phyloP scores from a whole-genome alignment of 2,329 filamentous ascomycete species.

The Diaporthe sp. region DNA sequence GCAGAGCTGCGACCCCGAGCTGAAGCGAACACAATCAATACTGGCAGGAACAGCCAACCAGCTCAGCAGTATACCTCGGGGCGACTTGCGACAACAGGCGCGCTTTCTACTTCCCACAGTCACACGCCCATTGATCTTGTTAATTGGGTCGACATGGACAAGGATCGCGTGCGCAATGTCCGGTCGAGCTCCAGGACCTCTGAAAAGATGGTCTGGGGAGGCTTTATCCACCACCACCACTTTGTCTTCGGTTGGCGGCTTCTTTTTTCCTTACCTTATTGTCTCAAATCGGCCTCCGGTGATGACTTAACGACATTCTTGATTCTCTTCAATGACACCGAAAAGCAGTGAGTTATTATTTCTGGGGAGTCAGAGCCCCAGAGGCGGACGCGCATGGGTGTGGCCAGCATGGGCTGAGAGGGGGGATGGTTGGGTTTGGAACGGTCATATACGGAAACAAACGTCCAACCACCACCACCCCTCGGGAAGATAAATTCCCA shows the following conservation, averaged over 20 bases:
- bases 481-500: not conserved
- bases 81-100: not conserved
- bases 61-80: not conserved
- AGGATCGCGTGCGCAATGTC: not conserved
- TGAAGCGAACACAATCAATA: not conserved
- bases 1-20: not conserved
- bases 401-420: not conserved
- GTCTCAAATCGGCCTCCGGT: slow-evolving; percentile 40
- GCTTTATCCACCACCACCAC: slow-evolving; percentile 34
- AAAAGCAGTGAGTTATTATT: slow-evolving; percentile 29
- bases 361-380: not conserved
- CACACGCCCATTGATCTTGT: not conserved
- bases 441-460: too few species aligned
- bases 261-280: slow-evolving; percentile 40
- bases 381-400: not conserved
- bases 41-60: not conserved
- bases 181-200: not conserved
- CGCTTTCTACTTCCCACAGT: not conserved
- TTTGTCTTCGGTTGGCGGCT: slow-evolving; percentile 36
- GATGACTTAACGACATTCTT: slow-evolving; percentile 49
- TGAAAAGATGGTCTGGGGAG: not conserved
- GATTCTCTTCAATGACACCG: slow-evolving; percentile 30
- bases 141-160: not conserved
- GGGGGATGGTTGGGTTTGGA: too few species aligned
- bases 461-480: not conserved